Percentiles rank a stretch among this genome's conserved stretches.
Conservation (phyloP, 805 yeast species). For the Saturnispora halmiae region DNA sequence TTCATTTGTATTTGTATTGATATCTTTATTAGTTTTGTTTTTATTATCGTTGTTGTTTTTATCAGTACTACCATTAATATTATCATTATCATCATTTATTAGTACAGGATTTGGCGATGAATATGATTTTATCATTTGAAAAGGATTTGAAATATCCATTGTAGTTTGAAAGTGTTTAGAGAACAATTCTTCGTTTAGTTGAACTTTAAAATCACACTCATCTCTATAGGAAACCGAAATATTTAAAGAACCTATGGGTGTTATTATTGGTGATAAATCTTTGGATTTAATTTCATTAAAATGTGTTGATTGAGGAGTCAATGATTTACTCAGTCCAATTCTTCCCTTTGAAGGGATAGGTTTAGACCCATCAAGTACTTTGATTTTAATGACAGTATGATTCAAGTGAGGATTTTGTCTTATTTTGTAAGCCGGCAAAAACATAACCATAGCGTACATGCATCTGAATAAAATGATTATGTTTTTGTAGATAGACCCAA, state of each 20-base stretch:
- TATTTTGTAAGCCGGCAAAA: constrained; percentile 66
- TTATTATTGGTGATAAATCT: constrained; percentile 59
- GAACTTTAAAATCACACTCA: constrained; percentile 57
- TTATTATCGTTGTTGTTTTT: neutral
- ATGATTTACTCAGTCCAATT: constrained; percentile 71
- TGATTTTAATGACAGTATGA: constrained; percentile 38
- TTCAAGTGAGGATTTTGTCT: constrained; percentile 24
- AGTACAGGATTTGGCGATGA: neutral
- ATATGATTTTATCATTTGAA: neutral
- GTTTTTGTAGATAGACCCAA: constrained; percentile 61
- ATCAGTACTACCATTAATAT: neutral
- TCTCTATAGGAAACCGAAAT: constrained; percentile 73
- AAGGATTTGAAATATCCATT: neutral
- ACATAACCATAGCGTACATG: constrained; percentile 52
- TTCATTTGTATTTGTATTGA: neutral
- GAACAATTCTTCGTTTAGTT: constrained; percentile 48
- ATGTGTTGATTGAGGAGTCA: constrained; percentile 19
- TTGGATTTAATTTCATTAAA: constrained; percentile 35
- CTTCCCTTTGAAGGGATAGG: constrained; percentile 77
- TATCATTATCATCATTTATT: neutral
- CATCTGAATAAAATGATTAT: constrained; percentile 67
- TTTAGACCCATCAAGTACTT: constrained; percentile 66
- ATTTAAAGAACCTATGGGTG: constrained; percentile 65
- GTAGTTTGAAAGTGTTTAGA: neutral
- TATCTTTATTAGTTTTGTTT: neutral